These are phyloP conservation scores for Sphaceloma murrayae DNA, from an alignment of 2,329 filamentous ascomycete species.

Conservation along the genomic window DNA sequence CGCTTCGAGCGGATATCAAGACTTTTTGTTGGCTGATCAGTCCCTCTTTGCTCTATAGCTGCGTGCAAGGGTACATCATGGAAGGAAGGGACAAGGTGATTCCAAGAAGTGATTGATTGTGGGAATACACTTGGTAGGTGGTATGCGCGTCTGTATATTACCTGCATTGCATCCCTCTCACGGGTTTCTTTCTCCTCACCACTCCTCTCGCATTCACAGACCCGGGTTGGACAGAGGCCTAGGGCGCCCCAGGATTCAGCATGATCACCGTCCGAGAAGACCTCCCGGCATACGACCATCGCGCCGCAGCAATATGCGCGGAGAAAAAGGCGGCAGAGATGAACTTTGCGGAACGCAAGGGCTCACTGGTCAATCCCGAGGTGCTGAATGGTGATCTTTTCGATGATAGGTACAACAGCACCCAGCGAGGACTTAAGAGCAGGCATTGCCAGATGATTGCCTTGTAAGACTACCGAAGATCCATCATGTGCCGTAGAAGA, in stretches of 20 bases:
- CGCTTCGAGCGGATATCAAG: conserved; percentile 4
- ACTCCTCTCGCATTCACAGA: neutral
- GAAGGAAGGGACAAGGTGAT: neutral
- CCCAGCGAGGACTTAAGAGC: conserved; percentile 34
- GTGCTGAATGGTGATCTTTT: conserved; percentile 22
- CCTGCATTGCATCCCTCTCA: neutral
- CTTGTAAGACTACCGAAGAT: conserved; percentile 23
- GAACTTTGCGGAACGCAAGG: neutral
- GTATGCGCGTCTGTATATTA: conserved; percentile 3
- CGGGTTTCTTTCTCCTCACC: neutral
- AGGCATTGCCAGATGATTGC: conserved; percentile 31
- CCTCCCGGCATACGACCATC: conserved; percentile 9
- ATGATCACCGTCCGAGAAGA: conserved; percentile 11
- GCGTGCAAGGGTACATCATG: neutral
- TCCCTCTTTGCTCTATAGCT: neutral
- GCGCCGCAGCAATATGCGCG: conserved; percentile 8
- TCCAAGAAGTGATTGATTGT: neutral
- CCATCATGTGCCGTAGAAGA: no score
- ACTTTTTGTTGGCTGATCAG: conserved; percentile 9
- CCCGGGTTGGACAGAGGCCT: no score
- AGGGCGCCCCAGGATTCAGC: neutral
- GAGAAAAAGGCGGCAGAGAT: neutral
- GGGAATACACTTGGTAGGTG: neutral
- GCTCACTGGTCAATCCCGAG: conserved; percentile 19
- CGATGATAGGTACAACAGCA: conserved; percentile 28